Base-by-base conservation (phyloP, 805 yeast species). In the Ogataea zsoltii region DNA sequence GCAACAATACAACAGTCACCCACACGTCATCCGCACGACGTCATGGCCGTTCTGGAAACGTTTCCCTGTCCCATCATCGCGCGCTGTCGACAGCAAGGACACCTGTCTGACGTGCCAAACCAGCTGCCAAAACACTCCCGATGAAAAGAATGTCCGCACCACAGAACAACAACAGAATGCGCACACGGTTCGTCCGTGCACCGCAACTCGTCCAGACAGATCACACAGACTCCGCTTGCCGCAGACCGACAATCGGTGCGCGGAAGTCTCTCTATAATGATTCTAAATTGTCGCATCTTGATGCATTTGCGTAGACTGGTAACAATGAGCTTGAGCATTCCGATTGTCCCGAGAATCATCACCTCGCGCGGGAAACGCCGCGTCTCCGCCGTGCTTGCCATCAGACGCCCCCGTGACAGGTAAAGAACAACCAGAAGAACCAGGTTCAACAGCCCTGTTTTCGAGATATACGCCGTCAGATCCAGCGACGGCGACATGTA, bases 111-210 rank as follows among this genome's bases (percentile, higher is more conserved):
- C 47, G 60, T 62, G 19, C 62, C 53, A n/a, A 70, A 51, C 79
- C 79, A 74, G 32, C 48, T 50, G 41, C 63, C 68, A 36, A 74
- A 55, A 46, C 79, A 74, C 19, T 52, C 50, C 42, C 52, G 57
- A 46, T 74, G 79, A 48, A 70, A 74, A 16, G 58, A 49, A 50
- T 74, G 79, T 6, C 53, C 53, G 51, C 79, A 74, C 16, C 50
- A 49, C 15, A 58, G 44, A 36, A 70, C 49, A 2, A 55, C 33
- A 3, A 53, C 42, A 14, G 16, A 14, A 28, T 36, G 48, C 33
- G 30, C 23, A 3, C 17, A 13, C 15, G 17, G 15, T 10, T 38
- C 23, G 36, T 9, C 26, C 12, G 30, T 13, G 14, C 21, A 15
- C 12, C 23, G 33, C 38, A 54, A 33, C 13, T 50, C 48, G 13